Evolutionary conservation across 441 rosid species (phyloP), one percentile per base, ranked within the genome.

Genomic region (Codiaeum variegatum): DNA sequence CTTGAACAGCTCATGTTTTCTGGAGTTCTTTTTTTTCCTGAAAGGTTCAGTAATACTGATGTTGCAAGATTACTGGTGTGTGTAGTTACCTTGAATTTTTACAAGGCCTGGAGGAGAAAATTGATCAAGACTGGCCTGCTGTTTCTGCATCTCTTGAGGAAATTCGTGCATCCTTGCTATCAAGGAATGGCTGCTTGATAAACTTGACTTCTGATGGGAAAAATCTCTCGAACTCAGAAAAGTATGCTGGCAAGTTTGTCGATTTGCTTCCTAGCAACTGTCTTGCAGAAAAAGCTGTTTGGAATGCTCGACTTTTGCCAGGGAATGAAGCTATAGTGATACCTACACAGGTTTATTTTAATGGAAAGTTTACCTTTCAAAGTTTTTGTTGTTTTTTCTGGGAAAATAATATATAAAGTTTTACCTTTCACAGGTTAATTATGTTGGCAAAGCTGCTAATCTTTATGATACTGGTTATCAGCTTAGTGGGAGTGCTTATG

Each of bases 391-490:
- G n/a, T 26, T 49, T 62, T 34, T 42, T 29, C 21, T n/a, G 5
- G 51, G 62, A 13, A 66, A 44, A 13, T 32, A 29, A 64, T 2
- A 29, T 32, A 63, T 42, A 1, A 61, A 44, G 12, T 32, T 61
- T 66, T 26, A 70, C n/a, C 68, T 66, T 71, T 60, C 68, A 65
- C 89, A 92, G 99, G 99, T 95, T 69, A 95, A 95, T 81, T 95
- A 93, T 66, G 94, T 95, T 60, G 99, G 98, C 62, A 95, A 93
- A 80, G 98, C 99, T 23, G 97, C 86, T 67, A 95, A 95, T 58
- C 13, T 95, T 24, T 91, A 87, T 76, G 86, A 83, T 46, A 82
- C 84, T 1, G 98, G 96, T 34, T 93, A 95, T 80, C 74, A 89
- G 79, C 90, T 90, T 47, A 78, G 74, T 62, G 98, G 98, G 76